phyloP scores from a whole-genome alignment of 2,329 filamentous ascomycete species.

The Trichophaea hybrida region DNA sequence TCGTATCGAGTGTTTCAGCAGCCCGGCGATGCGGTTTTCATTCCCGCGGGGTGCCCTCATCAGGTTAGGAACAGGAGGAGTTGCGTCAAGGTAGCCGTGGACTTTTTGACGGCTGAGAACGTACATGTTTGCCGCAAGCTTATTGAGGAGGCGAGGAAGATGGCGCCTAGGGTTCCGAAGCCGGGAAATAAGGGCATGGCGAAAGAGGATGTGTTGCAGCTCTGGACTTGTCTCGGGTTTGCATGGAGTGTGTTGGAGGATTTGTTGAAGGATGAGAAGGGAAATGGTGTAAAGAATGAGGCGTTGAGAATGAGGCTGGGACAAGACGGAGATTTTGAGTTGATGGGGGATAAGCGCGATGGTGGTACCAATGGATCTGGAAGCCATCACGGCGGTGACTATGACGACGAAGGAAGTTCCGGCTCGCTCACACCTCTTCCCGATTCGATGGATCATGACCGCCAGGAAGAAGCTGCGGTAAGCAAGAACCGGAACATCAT shows the following conservation, averaged over 20 bases:
- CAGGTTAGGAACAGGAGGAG: conserved; percentile 27
- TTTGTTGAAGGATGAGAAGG: no score
- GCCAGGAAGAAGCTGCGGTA: no score
- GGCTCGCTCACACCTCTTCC: no score
- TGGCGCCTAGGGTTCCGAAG: conserved; percentile 12
- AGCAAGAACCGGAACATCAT: no score
- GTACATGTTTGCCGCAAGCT: conserved; percentile 22
- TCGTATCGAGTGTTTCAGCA: conserved; percentile 26
- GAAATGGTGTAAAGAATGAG: no score
- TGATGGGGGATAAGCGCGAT: no score
- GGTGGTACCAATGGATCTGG: no score
- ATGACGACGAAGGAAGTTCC: no score
- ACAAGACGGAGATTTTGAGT: no score
- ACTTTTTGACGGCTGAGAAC: conserved; percentile 27
- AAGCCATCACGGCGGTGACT: no score
- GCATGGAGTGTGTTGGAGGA: not conserved
- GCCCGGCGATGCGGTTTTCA: conserved; percentile 27
- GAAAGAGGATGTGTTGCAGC: conserved; percentile 28
- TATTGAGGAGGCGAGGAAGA: conserved; percentile 22
- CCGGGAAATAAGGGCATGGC: conserved; percentile 10
- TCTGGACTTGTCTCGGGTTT: conserved; percentile 17
- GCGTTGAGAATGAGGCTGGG: no score
- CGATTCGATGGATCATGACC: no score
- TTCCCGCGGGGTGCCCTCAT: conserved; percentile 28
- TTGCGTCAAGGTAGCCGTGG: conserved; percentile 29